Evolutionary conservation across 2,329 filamentous ascomycete genomes (phyloP).

Genomic region (Pseudocercospora macadamiae): DNA sequence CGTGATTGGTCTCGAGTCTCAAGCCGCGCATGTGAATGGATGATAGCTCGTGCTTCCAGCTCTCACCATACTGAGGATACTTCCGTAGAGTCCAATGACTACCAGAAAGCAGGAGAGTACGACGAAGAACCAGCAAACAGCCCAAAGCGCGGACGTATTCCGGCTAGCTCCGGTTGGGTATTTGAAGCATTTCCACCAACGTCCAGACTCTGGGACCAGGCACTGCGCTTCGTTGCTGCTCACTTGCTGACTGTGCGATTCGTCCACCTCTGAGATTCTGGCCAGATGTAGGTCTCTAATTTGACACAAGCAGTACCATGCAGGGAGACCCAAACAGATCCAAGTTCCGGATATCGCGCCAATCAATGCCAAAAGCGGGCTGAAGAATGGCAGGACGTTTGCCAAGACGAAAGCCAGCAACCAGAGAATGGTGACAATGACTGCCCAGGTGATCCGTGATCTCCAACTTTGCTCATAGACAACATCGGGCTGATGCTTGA

Average conservation of each 20-base stretch:
- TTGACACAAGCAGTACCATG: conserved; percentile 26
- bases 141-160: conserved; percentile 2
- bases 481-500: conserved; percentile 31
- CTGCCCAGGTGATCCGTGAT: conserved; percentile 54
- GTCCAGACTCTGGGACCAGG: neutral
- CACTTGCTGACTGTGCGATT: neutral
- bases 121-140: conserved; percentile 6
- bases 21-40: conserved; percentile 14
- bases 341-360: conserved; percentile 65
- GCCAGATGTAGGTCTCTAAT: conserved; percentile 8
- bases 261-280: neutral
- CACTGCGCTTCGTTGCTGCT: neutral
- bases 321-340: conserved; percentile 54
- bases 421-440: conserved; percentile 60
- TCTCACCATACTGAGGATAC: conserved; percentile 17
- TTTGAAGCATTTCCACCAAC: conserved; percentile 14
- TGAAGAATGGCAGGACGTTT: conserved; percentile 70
- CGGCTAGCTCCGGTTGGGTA: neutral
- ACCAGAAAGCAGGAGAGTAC: conserved; percentile 4
- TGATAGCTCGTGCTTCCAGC: conserved; percentile 8
- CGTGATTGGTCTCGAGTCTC: too few species aligned
- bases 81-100: conserved; percentile 13
- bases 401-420: conserved; percentile 68
- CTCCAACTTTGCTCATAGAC: conserved; percentile 36
- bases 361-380: conserved; percentile 66